A percentile compares a stretch with the other conserved stretches of the same genome.
Conservation (phyloP, 1,284 basidiomycete genomes). For the Anthracocystis setariae region DNA sequence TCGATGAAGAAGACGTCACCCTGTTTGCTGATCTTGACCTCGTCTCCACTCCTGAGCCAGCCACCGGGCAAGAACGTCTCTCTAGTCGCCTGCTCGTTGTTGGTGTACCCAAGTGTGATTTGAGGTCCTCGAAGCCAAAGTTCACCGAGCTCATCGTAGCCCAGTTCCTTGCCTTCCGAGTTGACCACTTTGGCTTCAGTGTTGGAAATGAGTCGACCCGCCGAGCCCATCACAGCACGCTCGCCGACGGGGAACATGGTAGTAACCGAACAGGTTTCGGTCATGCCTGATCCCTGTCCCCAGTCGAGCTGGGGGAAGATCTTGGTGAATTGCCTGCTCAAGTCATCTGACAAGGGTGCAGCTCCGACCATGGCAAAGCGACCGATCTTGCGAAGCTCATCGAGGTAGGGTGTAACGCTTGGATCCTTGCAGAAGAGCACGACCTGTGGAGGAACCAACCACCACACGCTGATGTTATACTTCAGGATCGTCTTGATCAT, state of each 20-base stretch:
- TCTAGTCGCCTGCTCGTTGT: slow-evolving; percentile 60
- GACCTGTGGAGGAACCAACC: slow-evolving; percentile 52
- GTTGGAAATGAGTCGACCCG: slow-evolving; percentile 57
- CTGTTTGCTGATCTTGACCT: slow-evolving; percentile 68
- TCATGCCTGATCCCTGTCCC: slow-evolving; percentile 62
- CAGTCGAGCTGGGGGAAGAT: slow-evolving; percentile 52
- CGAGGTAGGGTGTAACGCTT: slow-evolving; percentile 55
- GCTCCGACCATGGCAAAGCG: slow-evolving; percentile 60
- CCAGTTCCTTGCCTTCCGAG: slow-evolving; percentile 55
- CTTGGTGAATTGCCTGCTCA: slow-evolving; percentile 47
- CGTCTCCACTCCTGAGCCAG: slow-evolving; percentile 64
- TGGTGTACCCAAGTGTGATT: slow-evolving; percentile 61
- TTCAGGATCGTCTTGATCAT: slow-evolving; percentile 59
- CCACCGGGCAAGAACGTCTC: slow-evolving; percentile 59
- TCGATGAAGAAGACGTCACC: slow-evolving; percentile 63
- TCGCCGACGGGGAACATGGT: slow-evolving; percentile 66
- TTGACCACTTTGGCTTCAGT: slow-evolving; percentile 61
- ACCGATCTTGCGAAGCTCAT: slow-evolving; percentile 36
- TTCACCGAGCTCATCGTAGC: slow-evolving; percentile 67
- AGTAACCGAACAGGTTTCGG: slow-evolving; percentile 61
- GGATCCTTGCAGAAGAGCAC: slow-evolving; percentile 58
- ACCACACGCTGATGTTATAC: slow-evolving; percentile 61
- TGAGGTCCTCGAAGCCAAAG: slow-evolving; percentile 64
- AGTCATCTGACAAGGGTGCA: slow-evolving; percentile 55
- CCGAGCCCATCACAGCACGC: slow-evolving; percentile 59